Evolutionary conservation across 2,329 filamentous ascomycete genomes (phyloP).

Genomic region (Botryotinia globosa): DNA sequence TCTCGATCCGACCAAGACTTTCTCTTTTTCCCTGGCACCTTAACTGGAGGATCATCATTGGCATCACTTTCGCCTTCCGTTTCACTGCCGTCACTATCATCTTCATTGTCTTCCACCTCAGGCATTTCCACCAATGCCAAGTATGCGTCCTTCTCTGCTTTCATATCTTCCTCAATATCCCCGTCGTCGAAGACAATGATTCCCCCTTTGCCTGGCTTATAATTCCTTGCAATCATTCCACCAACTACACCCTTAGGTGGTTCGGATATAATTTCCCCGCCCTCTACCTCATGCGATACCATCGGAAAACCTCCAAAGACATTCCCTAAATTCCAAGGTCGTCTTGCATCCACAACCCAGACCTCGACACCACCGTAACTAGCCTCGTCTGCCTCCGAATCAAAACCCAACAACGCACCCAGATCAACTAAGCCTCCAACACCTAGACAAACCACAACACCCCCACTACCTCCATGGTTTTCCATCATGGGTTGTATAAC

Average conservation of each 20-base stretch:
- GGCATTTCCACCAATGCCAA: slow-evolving; percentile 87
- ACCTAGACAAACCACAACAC: slow-evolving; percentile 86
- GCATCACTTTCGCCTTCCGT: slow-evolving; percentile 56
- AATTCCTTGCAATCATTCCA: slow-evolving; percentile 68
- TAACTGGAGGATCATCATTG: slow-evolving; percentile 50
- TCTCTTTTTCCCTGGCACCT: slow-evolving; percentile 62
- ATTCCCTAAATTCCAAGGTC: slow-evolving; percentile 93
- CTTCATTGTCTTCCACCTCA: slow-evolving; percentile 64
- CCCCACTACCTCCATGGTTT: slow-evolving; percentile 77
- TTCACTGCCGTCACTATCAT: slow-evolving; percentile 48
- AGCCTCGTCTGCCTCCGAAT: slow-evolving; percentile 62
- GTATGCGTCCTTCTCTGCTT: slow-evolving; percentile 75
- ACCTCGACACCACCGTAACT: slow-evolving; percentile 83
- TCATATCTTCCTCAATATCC: slow-evolving; percentile 83
- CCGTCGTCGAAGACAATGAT: slow-evolving; percentile 95
- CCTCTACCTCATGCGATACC: slow-evolving; percentile 47
- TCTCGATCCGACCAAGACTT: slow-evolving; percentile 75
- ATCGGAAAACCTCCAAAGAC: slow-evolving; percentile 74
- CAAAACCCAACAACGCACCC: slow-evolving; percentile 73
- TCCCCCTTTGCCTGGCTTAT: slow-evolving; percentile 77
- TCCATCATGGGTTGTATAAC: slow-evolving; percentile 85
- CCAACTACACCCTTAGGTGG: slow-evolving; percentile 65
- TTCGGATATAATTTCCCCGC: slow-evolving; percentile 41
- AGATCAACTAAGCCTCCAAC: slow-evolving; percentile 91
- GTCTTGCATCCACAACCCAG: slow-evolving; percentile 87